These are phyloP conservation scores for Babesia sp. DNA, from an alignment of 169 alveolate species.

Conservation along the genomic window DNA sequence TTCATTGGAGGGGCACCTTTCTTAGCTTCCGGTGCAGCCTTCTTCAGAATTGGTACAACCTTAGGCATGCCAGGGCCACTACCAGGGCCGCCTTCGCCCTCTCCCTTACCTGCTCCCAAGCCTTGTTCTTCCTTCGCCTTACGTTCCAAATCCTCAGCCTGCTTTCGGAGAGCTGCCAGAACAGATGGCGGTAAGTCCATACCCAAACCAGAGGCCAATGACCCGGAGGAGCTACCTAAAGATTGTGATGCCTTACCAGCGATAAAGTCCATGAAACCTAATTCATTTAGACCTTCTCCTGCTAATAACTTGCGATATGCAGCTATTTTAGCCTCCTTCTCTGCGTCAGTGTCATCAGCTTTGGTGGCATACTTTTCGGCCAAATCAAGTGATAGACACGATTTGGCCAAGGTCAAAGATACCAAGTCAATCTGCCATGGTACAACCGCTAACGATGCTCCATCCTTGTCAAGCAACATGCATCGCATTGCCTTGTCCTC, in stretches of 20 bases:
- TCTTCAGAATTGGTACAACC: slow-evolving; percentile 74
- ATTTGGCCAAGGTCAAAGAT: slow-evolving; percentile 60
- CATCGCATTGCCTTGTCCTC: slow-evolving; percentile 32
- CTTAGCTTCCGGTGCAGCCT: slow-evolving; percentile 56
- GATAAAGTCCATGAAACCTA: slow-evolving; percentile 57
- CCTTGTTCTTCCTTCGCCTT: slow-evolving; percentile 56
- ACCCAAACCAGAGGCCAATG: slow-evolving; percentile 65
- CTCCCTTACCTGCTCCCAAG: slow-evolving; percentile 56
- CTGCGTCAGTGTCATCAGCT: slow-evolving; percentile 18
- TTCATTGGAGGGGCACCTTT: slow-evolving; percentile 64
- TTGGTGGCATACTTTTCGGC: slow-evolving; percentile 48
- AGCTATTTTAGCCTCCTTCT: slow-evolving; percentile 44
- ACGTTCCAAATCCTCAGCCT: slow-evolving; percentile 56
- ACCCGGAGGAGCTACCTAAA: background rate
- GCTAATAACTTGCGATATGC: slow-evolving; percentile 66
- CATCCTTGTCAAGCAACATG: slow-evolving; percentile 43
- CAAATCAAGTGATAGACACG: slow-evolving; percentile 61
- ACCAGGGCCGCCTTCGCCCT: slow-evolving; percentile 48
- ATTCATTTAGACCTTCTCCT: slow-evolving; percentile 75
- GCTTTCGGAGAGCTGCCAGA: slow-evolving; percentile 63
- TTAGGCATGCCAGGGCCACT: slow-evolving; percentile 69
- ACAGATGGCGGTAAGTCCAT: slow-evolving; percentile 66
- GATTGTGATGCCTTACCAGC: slow-evolving; percentile 31
- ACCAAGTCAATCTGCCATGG: slow-evolving; percentile 67
- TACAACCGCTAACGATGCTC: slow-evolving; percentile 50